Evolutionary conservation across 192 early-diverging fungal species (phyloP).

Genomic region (Umbelopsis vinacea): DNA sequence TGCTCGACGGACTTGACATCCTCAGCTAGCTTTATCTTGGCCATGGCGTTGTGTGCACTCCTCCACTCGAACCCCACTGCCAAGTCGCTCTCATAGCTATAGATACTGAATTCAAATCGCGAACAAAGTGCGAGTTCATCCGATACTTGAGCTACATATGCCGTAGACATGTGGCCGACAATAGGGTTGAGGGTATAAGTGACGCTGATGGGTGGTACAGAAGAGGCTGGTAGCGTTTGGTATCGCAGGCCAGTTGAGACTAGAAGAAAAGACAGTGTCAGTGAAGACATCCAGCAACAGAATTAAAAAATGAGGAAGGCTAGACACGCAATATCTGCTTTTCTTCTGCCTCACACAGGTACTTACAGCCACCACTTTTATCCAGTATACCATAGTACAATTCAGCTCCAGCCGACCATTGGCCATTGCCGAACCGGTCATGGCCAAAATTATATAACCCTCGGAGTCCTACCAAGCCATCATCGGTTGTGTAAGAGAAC

Average conservation of each 20-base stretch:
- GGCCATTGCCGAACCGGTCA: conserved; percentile 42
- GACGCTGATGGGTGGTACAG: conserved; percentile 54
- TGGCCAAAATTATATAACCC: conserved; percentile 80
- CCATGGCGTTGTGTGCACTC: background rate
- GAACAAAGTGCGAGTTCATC: conserved; percentile 73
- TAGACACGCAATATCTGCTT: background rate
- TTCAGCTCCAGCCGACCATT: conserved; percentile 73
- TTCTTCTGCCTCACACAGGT: conserved; percentile 12
- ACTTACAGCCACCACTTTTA: conserved; percentile 85
- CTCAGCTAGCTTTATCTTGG: background rate
- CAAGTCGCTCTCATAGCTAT: conserved; percentile 90
- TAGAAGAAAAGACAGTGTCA: conserved; percentile 17
- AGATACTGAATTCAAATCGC: conserved; percentile 90
- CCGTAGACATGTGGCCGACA: conserved; percentile 89
- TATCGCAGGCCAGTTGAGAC: conserved; percentile 75
- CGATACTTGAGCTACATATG: conserved; percentile 82
- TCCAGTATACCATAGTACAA: conserved; percentile 79
- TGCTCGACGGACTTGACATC: conserved; percentile 10
- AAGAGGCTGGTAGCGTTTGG: conserved; percentile 57
- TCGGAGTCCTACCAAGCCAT: conserved; percentile 79
- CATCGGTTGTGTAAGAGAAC: conserved; percentile 74
- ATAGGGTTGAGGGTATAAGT: conserved; percentile 88
- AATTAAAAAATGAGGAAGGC: background rate
- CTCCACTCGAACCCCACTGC: conserved; percentile 87
- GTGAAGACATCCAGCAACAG: no score